Evolutionary conservation across 257 asterid genomes (phyloP).

Genomic region (Plantago elongata): DNA sequence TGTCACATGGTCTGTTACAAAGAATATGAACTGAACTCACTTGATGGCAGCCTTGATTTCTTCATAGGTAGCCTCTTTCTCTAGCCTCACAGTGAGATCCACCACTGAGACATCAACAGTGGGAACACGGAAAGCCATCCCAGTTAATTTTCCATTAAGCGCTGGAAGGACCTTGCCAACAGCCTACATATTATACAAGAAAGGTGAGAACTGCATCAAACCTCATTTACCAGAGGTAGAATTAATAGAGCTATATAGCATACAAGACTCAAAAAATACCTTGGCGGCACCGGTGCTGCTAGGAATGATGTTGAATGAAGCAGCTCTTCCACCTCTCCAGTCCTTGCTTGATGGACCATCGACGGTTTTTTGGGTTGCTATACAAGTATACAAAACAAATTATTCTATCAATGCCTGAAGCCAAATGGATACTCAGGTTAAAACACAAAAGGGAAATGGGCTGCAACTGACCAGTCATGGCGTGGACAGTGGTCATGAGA

Average conservation of each 20-base stretch:
- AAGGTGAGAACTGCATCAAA: background rate
- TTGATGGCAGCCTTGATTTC: conserved; percentile 67
- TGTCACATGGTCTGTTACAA: background rate
- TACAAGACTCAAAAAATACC: conserved; percentile 20
- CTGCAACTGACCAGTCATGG: conserved; percentile 49
- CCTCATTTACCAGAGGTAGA: background rate
- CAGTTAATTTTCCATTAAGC: conserved; percentile 72
- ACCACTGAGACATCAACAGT: conserved; percentile 78
- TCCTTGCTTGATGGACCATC: conserved; percentile 88
- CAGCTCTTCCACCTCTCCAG: conserved; percentile 95
- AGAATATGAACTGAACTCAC: conserved; percentile 26
- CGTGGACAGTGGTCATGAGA: conserved; percentile 72
- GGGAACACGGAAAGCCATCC: conserved; percentile 83
- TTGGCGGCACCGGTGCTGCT: conserved; percentile 90
- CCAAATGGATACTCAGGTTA: background rate
- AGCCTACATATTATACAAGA: conserved; percentile 38
- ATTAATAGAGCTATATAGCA: too few species aligned
- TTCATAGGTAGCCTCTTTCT: conserved; percentile 63
- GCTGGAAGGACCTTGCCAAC: conserved; percentile 82
- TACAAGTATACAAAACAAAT: background rate
- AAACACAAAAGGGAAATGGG: background rate
- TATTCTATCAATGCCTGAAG: background rate
- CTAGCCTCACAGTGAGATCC: conserved; percentile 67
- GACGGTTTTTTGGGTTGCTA: conserved; percentile 72
- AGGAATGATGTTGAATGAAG: conserved; percentile 80